phyloP scores from a whole-genome alignment of 352 stramenopile species.

The Peronospora farinosa region DNA sequence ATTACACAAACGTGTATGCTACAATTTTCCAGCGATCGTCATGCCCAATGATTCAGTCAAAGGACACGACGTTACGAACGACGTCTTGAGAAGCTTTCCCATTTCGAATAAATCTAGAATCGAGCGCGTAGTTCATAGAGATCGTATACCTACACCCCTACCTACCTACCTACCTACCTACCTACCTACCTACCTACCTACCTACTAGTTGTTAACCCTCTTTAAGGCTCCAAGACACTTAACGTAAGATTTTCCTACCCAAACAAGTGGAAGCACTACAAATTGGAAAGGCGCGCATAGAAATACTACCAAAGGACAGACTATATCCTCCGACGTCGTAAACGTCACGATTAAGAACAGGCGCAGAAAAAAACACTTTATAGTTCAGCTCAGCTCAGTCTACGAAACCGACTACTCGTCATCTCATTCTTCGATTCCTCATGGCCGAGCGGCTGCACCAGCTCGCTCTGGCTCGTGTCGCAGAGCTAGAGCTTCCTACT shows the following conservation, averaged over 20 bases:
- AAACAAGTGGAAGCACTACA: not conserved
- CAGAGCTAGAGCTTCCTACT: conserved; percentile 14
- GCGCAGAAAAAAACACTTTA: conserved; percentile 13
- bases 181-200: no score
- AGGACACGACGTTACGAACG: not conserved
- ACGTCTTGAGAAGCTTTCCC: not conserved
- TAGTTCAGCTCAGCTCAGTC: conserved; percentile 1
- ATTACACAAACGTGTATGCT: no score
- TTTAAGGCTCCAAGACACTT: no score
- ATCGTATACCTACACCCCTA: no score
- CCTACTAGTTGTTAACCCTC: no score
- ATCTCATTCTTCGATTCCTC: conserved; percentile 3
- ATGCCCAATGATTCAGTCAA: not conserved
- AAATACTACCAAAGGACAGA: not conserved
- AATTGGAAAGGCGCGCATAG: not conserved
- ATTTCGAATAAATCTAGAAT: not conserved
- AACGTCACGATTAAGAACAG: conserved; percentile 23
- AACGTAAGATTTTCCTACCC: no score
- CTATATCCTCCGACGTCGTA: conserved; percentile 6
- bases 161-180: no score
- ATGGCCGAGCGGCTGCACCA: conserved; percentile 25
- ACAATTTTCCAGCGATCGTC: not conserved
- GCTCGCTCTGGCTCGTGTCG: conserved; percentile 23
- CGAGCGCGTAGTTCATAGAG: not conserved
- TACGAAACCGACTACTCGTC: conserved; percentile 23